Percentiles rank a stretch among this genome's conserved stretches.
Evolutionary conservation across 1,284 basidiomycete genomes (phyloP).

Genomic region (Puccinia polysora): DNA sequence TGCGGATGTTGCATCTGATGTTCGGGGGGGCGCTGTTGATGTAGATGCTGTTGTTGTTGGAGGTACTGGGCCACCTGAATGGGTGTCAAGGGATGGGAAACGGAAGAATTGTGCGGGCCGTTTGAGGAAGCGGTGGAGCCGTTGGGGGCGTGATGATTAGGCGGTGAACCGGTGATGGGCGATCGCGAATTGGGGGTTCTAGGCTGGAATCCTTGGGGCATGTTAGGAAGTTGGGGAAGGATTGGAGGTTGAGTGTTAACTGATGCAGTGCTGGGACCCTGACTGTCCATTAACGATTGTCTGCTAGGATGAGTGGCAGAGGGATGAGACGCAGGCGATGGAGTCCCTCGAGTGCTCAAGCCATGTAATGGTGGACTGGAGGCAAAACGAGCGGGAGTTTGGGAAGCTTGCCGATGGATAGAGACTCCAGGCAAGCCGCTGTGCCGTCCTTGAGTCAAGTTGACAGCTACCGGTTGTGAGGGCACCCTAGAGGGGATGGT

Average conservation of each 20-base stretch:
- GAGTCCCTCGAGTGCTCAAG: constrained; percentile 12
- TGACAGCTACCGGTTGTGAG: constrained; percentile 12
- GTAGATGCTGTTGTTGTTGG: constrained; percentile 36
- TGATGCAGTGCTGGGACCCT: not conserved
- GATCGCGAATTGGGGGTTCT: constrained; percentile 27
- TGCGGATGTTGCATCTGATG: constrained; percentile 20
- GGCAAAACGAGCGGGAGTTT: constrained; percentile 23
- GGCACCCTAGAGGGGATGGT: constrained; percentile 7
- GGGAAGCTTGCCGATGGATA: constrained; percentile 20
- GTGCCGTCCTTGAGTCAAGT: constrained; percentile 13
- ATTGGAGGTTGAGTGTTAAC: constrained; percentile 8
- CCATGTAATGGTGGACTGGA: constrained; percentile 14
- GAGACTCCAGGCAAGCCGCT: constrained; percentile 9
- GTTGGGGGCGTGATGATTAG: constrained; percentile 11
- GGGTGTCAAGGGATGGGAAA: constrained; percentile 23
- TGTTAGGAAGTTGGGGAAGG: constrained; percentile 19
- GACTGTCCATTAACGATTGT: constrained; percentile 15
- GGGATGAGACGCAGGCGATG: constrained; percentile 24
- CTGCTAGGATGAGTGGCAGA: not conserved
- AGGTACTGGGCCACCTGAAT: constrained; percentile 34
- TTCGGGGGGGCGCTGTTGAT: constrained; percentile 25
- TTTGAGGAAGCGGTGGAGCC: constrained; percentile 9
- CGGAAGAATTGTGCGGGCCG: constrained; percentile 3
- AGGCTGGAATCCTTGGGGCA: constrained; percentile 15
- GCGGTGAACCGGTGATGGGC: constrained; percentile 4